These are phyloP conservation scores for Tulasnella sp. DNA, from an alignment of 768 basidiomycete species.

Conservation along the genomic window DNA sequence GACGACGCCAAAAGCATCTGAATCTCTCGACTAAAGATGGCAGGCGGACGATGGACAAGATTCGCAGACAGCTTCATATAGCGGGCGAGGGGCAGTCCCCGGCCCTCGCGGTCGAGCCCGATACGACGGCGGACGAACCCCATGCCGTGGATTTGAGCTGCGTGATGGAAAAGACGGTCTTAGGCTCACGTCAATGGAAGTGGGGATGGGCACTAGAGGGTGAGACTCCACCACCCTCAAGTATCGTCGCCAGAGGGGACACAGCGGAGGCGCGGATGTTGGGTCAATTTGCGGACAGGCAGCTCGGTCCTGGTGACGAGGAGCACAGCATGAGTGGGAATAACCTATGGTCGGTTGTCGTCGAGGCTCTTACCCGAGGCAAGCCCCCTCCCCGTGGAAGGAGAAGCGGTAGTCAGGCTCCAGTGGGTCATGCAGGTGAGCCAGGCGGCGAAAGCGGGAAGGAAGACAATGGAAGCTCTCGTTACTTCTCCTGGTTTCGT, in stretches of 20 bases:
- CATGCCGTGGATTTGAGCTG: constrained; percentile 12
- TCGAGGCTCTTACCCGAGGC: constrained; percentile 49
- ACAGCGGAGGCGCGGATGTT: constrained; percentile 58
- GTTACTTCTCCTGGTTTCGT: not conserved
- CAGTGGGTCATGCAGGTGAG: not conserved
- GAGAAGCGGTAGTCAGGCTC: not conserved
- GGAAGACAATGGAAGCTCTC: not conserved
- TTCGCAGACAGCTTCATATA: constrained; percentile 32
- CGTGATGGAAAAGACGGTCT: constrained; percentile 33
- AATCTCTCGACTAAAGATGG: constrained; percentile 58
- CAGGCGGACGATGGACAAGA: constrained; percentile 43
- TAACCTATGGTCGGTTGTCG: constrained; percentile 59
- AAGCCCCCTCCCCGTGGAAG: not conserved
- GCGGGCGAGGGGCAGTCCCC: constrained; percentile 10
- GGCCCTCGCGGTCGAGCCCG: constrained; percentile 26
- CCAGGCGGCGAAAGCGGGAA: not conserved
- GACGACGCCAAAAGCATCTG: constrained; percentile 55
- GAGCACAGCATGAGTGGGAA: constrained; percentile 56
- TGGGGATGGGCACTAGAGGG: constrained; percentile 83
- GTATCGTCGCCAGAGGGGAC: constrained; percentile 50
- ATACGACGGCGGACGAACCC: constrained; percentile 26
- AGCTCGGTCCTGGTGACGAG: constrained; percentile 42
- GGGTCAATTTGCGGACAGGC: constrained; percentile 64
- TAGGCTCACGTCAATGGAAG: constrained; percentile 48
- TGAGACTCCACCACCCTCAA: constrained; percentile 84